Percentiles rank a stretch among this genome's conserved stretches.
Conservation (phyloP, 129 eudicot genomes). For the Calendula officinalis region DNA sequence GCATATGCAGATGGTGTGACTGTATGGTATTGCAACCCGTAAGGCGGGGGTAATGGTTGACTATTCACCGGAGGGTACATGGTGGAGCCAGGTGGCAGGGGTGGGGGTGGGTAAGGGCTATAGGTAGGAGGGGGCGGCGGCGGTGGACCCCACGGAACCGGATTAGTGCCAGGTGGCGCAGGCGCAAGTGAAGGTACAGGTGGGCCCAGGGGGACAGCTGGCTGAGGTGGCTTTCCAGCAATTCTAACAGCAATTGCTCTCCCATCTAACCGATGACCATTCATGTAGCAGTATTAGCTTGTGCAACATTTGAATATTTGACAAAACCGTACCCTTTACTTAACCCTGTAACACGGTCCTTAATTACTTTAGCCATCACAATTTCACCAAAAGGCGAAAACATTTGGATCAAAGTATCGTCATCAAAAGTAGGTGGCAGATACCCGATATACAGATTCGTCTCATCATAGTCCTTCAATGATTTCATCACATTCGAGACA, state of each 20-base stretch:
- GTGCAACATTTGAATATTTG: constrained; percentile 64
- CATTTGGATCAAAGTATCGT: constrained; percentile 65
- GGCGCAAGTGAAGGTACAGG: constrained; percentile 44
- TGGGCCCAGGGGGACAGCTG: constrained; percentile 75
- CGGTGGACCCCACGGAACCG: constrained; percentile 73
- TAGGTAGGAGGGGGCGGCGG: constrained; percentile 66
- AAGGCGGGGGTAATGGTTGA: constrained; percentile 42
- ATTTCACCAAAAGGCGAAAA: constrained; percentile 84
- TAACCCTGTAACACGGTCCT: constrained; percentile 63
- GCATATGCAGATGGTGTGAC: constrained; percentile 33
- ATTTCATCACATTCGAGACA: constrained; percentile 31
- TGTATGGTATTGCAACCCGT: constrained; percentile 41
- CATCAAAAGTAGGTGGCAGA: constrained; percentile 85
- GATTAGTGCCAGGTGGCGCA: constrained; percentile 43
- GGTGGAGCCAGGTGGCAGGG: constrained; percentile 62
- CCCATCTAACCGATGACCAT: constrained; percentile 80
- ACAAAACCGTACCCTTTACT: constrained; percentile 97
- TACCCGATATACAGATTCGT: constrained; percentile 84
- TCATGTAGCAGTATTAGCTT: constrained; percentile 90
- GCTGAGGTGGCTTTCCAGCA: constrained; percentile 96
- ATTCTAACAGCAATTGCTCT: constrained; percentile 89
- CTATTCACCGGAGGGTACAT: constrained; percentile 52
- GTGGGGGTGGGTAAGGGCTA: constrained; percentile 63
- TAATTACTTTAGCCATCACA: constrained; percentile 93
- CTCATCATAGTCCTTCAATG: constrained; percentile 69